These are phyloP conservation scores for Aspergillus sclerotioniger DNA, from an alignment of 495 filamentous ascomycete genomes.

Conservation along the genomic window DNA sequence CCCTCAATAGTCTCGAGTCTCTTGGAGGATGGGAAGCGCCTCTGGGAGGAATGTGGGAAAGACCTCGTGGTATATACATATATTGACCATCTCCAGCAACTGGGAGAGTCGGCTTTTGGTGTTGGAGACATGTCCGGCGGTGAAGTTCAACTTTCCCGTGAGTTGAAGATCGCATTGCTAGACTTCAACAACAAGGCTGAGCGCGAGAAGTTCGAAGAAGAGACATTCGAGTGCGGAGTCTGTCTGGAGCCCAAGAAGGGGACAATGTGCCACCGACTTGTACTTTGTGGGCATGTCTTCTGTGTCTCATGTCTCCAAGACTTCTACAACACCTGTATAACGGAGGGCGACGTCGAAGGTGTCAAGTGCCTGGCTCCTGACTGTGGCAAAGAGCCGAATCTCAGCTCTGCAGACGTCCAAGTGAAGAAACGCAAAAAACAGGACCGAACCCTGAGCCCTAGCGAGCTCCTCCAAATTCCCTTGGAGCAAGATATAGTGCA, in stretches of 20 bases:
- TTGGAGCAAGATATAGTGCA: conserved; percentile 70
- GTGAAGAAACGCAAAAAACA: conserved; percentile 43
- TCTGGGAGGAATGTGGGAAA: conserved; percentile 84
- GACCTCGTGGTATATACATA: conserved; percentile 78
- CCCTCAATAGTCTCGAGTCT: conserved; percentile 54
- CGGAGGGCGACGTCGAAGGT: conserved; percentile 73
- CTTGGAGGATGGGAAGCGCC: conserved; percentile 52
- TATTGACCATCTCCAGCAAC: conserved; percentile 82
- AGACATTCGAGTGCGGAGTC: conserved; percentile 86
- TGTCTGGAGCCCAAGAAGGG: conserved; percentile 96
- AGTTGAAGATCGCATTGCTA: conserved; percentile 70
- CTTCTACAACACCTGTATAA: conserved; percentile 85
- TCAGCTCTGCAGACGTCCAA: conserved; percentile 16
- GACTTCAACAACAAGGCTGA: conserved; percentile 76
- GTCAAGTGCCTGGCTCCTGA: conserved; percentile 75
- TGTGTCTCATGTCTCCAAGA: conserved; percentile 80
- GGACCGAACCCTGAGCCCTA: conserved; percentile 71
- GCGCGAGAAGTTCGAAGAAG: conserved; percentile 71
- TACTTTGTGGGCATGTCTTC: conserved; percentile 86
- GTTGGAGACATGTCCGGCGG: conserved; percentile 53
- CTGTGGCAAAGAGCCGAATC: conserved; percentile 62
- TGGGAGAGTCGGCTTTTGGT: conserved; percentile 74
- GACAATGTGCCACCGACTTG: conserved; percentile 68
- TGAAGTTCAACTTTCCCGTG: conserved; percentile 39
- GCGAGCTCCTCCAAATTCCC: conserved; percentile 85